These are phyloP conservation scores for Diaporthe capsici DNA, from an alignment of 2,329 filamentous ascomycete species.

Conservation along the genomic window DNA sequence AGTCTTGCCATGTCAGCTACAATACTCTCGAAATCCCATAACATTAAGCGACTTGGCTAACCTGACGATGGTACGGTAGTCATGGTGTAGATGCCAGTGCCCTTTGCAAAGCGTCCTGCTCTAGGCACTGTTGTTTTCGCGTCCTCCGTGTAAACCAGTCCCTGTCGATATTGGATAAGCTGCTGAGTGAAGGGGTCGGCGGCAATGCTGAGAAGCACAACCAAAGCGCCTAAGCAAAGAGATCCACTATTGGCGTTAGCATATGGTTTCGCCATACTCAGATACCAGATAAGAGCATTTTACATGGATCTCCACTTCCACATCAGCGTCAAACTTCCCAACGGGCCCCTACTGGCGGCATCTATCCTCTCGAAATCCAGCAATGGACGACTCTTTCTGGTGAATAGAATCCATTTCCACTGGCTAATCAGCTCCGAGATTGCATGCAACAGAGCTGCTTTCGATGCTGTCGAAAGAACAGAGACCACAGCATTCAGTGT, in stretches of 20 bases:
- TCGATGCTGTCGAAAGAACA: constrained; percentile 16
- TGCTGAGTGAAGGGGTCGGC: constrained; percentile 36
- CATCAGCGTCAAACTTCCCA: constrained; percentile 21
- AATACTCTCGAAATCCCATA: neutral
- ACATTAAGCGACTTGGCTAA: neutral
- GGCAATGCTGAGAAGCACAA: constrained; percentile 14
- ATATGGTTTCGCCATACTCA: neutral
- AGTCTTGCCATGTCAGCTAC: neutral
- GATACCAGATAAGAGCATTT: neutral
- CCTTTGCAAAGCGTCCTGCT: constrained; percentile 8
- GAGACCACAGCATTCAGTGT: constrained; percentile 33
- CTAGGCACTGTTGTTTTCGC: neutral
- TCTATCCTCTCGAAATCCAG: constrained; percentile 34
- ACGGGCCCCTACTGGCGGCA: neutral
- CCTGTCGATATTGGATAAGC: constrained; percentile 20
- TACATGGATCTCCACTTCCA: neutral
- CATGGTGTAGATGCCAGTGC: neutral
- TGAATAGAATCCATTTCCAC: constrained; percentile 35
- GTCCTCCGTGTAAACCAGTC: constrained; percentile 4
- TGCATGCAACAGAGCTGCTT: constrained; percentile 21
- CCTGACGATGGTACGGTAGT: neutral
- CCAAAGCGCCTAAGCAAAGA: constrained; percentile 15
- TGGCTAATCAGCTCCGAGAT: constrained; percentile 30
- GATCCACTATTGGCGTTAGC: neutral
- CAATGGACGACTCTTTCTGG: neutral